phyloP scores from a whole-genome alignment of 805 yeast genomes.

The Ogataea saltuana region DNA sequence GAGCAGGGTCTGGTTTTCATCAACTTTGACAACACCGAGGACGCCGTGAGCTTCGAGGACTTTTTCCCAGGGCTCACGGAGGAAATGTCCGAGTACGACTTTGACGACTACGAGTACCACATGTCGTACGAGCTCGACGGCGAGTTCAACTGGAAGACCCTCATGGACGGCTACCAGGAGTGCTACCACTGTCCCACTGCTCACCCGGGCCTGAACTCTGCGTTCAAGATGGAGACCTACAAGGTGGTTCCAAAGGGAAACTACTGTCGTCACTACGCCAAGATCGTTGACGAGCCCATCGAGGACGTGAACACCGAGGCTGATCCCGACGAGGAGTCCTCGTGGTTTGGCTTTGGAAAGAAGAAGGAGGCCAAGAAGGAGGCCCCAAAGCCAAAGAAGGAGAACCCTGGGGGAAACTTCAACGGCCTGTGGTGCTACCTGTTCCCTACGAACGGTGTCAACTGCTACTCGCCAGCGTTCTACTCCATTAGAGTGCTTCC shows the following conservation, averaged over 20 bases:
- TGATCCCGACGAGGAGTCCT: constrained; percentile 39
- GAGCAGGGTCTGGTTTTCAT: constrained; percentile 58
- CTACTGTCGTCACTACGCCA: constrained; percentile 64
- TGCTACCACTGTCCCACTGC: constrained; percentile 71
- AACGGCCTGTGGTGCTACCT: constrained; percentile 65
- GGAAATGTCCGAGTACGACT: constrained; percentile 60
- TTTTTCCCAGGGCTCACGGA: constrained; percentile 52
- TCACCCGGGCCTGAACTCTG: constrained; percentile 58
- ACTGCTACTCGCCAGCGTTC: constrained; percentile 69
- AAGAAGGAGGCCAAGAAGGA: constrained; percentile 26
- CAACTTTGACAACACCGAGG: constrained; percentile 50
- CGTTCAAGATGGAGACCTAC: constrained; percentile 65
- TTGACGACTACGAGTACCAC: constrained; percentile 60
- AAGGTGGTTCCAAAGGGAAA: constrained; percentile 59
- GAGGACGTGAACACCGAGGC: constrained; percentile 30
- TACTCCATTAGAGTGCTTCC: constrained; percentile 63
- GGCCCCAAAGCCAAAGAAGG: constrained; percentile 33
- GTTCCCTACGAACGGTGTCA: constrained; percentile 61
- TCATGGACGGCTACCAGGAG: constrained; percentile 69
- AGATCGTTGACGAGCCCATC: constrained; percentile 43
- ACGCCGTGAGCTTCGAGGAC: constrained; percentile 48
- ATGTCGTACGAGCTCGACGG: constrained; percentile 67
- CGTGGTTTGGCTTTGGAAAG: constrained; percentile 57
- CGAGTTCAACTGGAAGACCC: constrained; percentile 64
- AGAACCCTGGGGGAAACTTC: constrained; percentile 60